Evolutionary conservation across 441 rosid species (phyloP), one percentile per base, ranked within the genome.

Genomic region (Adansonia grandidieri): DNA sequence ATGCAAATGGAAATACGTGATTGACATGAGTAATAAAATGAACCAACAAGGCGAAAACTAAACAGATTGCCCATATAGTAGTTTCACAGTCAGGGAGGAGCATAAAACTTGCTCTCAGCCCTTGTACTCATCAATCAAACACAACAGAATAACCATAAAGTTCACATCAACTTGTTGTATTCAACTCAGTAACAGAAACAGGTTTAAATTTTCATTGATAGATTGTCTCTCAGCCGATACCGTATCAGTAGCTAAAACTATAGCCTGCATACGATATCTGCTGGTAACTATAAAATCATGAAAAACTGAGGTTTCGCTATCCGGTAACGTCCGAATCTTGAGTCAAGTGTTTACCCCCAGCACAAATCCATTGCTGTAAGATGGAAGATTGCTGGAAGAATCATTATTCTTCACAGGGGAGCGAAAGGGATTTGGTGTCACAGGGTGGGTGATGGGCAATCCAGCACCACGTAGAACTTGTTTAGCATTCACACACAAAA

Each of bases 381-480:
- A 84, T 71, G 88, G 88, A 78, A 87, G 87, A 75, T 86, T 87
- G 82, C 64, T 74, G 1, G 86, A 87, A 76, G 71, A 58, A 9
- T 80, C 73, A 10, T 44, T 83, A 78, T 75, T 82, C 68, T 79
- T 84, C 71, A 85, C 85, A 0, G 85, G 86, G 51, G 88, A 87
- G 14, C 83, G 85, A 75, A 84, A 84, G 65, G 89, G 87, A 76
- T 86, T 84, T 17, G 87, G 86, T 20, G 89, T 82, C 76, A 88
- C 82, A 2, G 89, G 87, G 48, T 85, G 88, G 11, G 86, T 85
- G 74, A 87, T 85, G 32, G 82, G 86, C 60, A 86, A 76, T 75
- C 91, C 89, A 44, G 86, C 84, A n/a, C 83, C 65, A 19, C 85
- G 86, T 66, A 86, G 81, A 22, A 80, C 80, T 79, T 86, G 87